These are phyloP conservation scores for Ganoderma lucidum DNA, from an alignment of 1,284 basidiomycete species.

Conservation along the genomic window DNA sequence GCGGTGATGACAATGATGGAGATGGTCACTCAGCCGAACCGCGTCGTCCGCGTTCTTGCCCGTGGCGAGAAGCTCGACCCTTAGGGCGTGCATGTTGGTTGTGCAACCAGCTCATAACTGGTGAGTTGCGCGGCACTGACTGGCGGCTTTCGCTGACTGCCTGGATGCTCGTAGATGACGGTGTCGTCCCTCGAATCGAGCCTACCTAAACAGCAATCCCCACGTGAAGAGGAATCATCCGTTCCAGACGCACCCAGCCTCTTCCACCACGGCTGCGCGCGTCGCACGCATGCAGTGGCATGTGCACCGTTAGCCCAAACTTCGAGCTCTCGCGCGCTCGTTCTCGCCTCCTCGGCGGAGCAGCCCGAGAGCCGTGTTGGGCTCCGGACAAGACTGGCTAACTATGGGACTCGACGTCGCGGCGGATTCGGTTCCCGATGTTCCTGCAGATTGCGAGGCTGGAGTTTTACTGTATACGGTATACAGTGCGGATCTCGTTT, in stretches of 20 bases:
- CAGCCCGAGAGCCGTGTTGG: not conserved
- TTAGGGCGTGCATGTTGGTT: conserved; percentile 2
- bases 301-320: not conserved
- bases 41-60: conserved; percentile 77
- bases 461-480: conserved; percentile 22
- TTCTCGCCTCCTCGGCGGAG: not conserved
- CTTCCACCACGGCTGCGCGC: not conserved
- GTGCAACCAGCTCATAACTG: conserved; percentile 3
- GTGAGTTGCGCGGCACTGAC: conserved; percentile 1
- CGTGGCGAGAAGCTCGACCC: conserved; percentile 82
- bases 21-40: conserved; percentile 71
- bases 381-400: not conserved
- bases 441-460: conserved; percentile 16
- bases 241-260: conserved; percentile 1
- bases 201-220: conserved; percentile 8
- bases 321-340: not conserved
- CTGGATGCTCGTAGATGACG: conserved; percentile 10
- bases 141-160: not conserved
- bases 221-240: conserved; percentile 10
- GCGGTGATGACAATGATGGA: conserved; percentile 81
- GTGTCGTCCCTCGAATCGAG: conserved; percentile 9
- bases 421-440: conserved; percentile 1
- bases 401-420: not conserved
- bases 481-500: conserved; percentile 24
- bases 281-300: not conserved